Evolutionary conservation across 2,329 filamentous ascomycete species (phyloP).

Genomic region (Plenodomus tracheiphilus): DNA sequence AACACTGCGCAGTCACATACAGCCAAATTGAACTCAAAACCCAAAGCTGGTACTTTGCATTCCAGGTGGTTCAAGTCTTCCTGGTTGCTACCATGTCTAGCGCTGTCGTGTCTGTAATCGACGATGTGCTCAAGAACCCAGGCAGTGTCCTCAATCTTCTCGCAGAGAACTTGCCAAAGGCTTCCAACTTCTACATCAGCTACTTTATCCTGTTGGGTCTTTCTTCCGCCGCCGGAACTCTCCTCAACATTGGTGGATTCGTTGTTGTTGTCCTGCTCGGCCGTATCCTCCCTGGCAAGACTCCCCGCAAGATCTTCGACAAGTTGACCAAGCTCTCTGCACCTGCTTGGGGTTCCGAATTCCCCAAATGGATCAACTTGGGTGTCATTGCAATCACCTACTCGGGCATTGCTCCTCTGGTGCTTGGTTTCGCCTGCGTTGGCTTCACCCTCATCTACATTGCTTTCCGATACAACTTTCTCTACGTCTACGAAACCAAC

Average conservation of each 20-base stretch:
- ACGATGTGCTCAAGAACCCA: slow-evolving; percentile 65
- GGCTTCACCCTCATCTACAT: slow-evolving; percentile 52
- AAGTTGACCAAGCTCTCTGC: slow-evolving; percentile 49
- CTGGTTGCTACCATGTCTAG: slow-evolving; percentile 82
- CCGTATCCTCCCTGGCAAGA: slow-evolving; percentile 56
- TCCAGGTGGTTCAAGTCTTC: slow-evolving; percentile 94
- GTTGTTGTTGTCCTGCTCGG: slow-evolving; percentile 85
- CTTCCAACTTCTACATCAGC: slow-evolving; percentile 92
- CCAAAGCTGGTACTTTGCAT: slow-evolving; percentile 90
- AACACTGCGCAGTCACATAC: slow-evolving; percentile 33
- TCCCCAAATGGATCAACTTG: slow-evolving; percentile 53
- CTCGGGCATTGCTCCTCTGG: slow-evolving; percentile 53
- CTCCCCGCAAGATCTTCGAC: slow-evolving; percentile 52
- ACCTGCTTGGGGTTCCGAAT: slow-evolving; percentile 51
- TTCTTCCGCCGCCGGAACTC: slow-evolving; percentile 33
- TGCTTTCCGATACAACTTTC: slow-evolving; percentile 54
- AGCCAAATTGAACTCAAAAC: slow-evolving; percentile 67
- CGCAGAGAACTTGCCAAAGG: slow-evolving; percentile 74
- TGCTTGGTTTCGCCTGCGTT: slow-evolving; percentile 51
- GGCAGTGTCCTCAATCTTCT: slow-evolving; percentile 64
- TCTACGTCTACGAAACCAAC: slow-evolving; percentile 53
- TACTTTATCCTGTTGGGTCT: slow-evolving; percentile 90
- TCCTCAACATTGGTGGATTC: slow-evolving; percentile 79
- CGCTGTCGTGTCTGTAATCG: slow-evolving; percentile 65
- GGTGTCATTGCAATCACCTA: slow-evolving; percentile 51